Conservation (phyloP, 78 protist species). For the Guillardia theta region DNA sequence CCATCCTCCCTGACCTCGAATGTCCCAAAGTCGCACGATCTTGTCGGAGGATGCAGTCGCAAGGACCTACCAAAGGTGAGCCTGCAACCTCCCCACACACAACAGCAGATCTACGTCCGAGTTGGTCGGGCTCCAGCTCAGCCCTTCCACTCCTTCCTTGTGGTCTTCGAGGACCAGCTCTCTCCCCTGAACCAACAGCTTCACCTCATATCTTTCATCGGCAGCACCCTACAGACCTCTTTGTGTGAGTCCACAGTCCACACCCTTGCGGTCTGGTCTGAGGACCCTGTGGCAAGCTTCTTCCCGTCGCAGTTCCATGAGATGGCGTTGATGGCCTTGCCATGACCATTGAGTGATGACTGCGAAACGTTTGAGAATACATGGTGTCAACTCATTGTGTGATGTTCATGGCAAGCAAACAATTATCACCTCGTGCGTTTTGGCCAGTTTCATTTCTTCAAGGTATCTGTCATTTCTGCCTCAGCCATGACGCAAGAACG, state of each 20-base stretch:
- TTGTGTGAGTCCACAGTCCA: neutral
- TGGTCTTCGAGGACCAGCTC: constrained; percentile 5
- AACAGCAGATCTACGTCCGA: neutral
- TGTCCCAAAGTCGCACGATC: constrained; percentile 5
- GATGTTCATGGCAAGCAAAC: too few relatives aligned
- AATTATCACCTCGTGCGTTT: too few relatives aligned
- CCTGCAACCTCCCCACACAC: too few relatives aligned
- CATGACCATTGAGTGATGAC: neutral
- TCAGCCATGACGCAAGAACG: too few relatives aligned
- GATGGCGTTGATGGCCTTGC: neutral
- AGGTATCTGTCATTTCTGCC: too few relatives aligned
- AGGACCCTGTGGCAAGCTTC: neutral
- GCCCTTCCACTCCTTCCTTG: neutral
- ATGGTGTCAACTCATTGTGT: too few relatives aligned
- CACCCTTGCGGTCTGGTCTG: neutral
- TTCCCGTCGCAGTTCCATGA: constrained; percentile 21
- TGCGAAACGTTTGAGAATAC: too few relatives aligned
- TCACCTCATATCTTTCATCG: too few relatives aligned
- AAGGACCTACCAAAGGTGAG: too few relatives aligned
- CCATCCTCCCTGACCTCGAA: neutral
- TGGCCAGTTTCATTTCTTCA: too few relatives aligned
- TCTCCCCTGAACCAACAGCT: constrained; percentile 4
- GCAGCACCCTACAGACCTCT: too few relatives aligned
- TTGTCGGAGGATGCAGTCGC: constrained; percentile 20
- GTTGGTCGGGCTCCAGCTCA: neutral